Conservation (phyloP, 2,329 filamentous ascomycete species). For the Pseudocercospora cruenta region DNA sequence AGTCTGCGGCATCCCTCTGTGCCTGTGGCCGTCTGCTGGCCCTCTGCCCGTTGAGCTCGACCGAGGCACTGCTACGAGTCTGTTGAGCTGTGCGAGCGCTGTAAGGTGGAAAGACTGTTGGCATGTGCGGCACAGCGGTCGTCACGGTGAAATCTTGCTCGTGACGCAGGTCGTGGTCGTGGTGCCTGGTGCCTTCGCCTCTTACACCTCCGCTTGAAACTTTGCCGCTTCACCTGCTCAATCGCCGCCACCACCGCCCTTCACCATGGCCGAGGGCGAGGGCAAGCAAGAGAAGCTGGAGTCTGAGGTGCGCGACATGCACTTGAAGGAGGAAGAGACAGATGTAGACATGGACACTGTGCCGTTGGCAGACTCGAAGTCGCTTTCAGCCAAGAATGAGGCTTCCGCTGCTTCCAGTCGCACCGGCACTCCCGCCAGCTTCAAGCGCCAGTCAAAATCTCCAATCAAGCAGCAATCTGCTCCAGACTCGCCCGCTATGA, state of each 20-base stretch:
- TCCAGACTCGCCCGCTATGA: constrained; percentile 43
- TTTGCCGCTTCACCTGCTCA: constrained; percentile 30
- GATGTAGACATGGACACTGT: constrained; percentile 36
- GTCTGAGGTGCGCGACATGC: constrained; percentile 51
- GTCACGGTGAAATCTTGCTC: constrained; percentile 9
- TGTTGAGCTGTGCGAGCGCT: background rate
- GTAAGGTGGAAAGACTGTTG: constrained; percentile 8
- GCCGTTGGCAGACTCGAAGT: constrained; percentile 18
- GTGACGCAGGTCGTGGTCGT: constrained; percentile 18
- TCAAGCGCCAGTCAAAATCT: constrained; percentile 32
- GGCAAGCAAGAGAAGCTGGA: constrained; percentile 44
- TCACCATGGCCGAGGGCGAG: constrained; percentile 46
- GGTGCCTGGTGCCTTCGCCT: constrained; percentile 8
- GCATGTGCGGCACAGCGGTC: constrained; percentile 24
- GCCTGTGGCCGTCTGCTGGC: constrained; percentile 11
- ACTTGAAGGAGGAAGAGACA: constrained; percentile 47
- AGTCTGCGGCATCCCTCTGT: constrained; percentile 8
- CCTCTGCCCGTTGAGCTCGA: constrained; percentile 9
- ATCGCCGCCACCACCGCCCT: constrained; percentile 25
- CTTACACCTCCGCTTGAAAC: constrained; percentile 13
- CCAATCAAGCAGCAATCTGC: constrained; percentile 33
- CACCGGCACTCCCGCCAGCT: constrained; percentile 26
- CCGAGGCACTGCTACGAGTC: background rate
- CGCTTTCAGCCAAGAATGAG: constrained; percentile 27
- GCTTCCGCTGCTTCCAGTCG: constrained; percentile 29